A percentile compares a stretch with the other conserved stretches of the same genome.
These are phyloP conservation scores for Starmerella geochares DNA, from an alignment of 805 yeast species.

Conservation along the genomic window DNA sequence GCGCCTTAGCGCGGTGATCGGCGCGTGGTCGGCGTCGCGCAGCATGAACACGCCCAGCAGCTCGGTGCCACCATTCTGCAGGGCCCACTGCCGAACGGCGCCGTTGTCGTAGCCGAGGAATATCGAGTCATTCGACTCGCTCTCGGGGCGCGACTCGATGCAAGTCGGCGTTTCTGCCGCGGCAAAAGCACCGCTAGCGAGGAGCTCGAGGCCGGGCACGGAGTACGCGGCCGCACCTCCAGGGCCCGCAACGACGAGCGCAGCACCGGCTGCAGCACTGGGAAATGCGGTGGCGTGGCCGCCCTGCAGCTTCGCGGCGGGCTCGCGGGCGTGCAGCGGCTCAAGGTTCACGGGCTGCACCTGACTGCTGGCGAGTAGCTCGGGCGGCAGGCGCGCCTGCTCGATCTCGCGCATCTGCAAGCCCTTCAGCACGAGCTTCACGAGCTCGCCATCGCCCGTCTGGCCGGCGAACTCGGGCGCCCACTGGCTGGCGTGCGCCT, in stretches of 20 bases:
- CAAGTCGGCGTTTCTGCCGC: constrained; percentile 9
- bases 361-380: not conserved
- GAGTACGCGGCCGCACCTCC: not conserved
- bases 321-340: no score
- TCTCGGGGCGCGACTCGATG: constrained; percentile 5
- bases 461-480: constrained; percentile 41
- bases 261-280: not conserved
- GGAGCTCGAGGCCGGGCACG: not conserved
- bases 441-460: constrained; percentile 72
- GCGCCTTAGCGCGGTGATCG: not conserved
- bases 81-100: constrained; percentile 11
- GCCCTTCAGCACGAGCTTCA: constrained; percentile 76
- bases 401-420: constrained; percentile 67
- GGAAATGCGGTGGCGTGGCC: not conserved
- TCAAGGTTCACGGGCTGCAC: not conserved
- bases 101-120: constrained; percentile 16
- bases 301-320: not conserved
- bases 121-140: constrained; percentile 1
- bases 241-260: not conserved
- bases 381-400: constrained; percentile 6
- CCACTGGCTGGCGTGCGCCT: constrained; percentile 49
- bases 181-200: constrained; percentile 1
- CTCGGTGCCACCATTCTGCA: not conserved
- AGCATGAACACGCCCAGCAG: constrained; percentile 12
- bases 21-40: constrained; percentile 1